Evolutionary conservation across 257 asterid genomes (phyloP), one percentile per base, ranked within the genome.

Genomic region (Solanum dulcamara): DNA sequence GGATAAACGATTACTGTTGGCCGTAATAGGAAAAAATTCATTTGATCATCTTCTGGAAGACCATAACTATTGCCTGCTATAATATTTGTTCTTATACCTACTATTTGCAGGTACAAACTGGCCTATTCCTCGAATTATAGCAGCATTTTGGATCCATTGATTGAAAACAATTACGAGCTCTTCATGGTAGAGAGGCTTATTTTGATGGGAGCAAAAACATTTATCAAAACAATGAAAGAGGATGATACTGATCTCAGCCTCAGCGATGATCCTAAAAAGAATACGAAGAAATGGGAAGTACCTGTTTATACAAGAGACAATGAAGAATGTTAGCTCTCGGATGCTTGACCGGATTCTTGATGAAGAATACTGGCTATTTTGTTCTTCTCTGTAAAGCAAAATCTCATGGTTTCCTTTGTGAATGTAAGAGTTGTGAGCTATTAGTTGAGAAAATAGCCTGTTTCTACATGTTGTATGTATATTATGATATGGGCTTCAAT

Each of bases 231-330:
- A 5, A 93, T 77, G 89, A 95, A 92, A 87, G 98, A 92, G 89
- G 92, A 88, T 0, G 96, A 91, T 51, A 83, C 86, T 1, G 98
- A 92, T 90, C 94, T 92, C 85, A 92, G 97, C 92, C 98, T 95
- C 38, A 94, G 98, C 3, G 98, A 97, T 71, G 98, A 97, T 89
- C 96, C 98, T 40, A 95, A 95, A 87, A 97, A 97, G 96, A 95
- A 95, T 87, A 91, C 91, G 53, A 97, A 95, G 89, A 80, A 60
- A 51, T 97, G 98, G 98, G 92, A 95, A 64, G 87, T 91, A 71
- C 98, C 98, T 44, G 94, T 96, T 87, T 89, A 91, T 86, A 87
- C 97, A 33, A 89, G 87, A 87, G 97, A 95, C 28, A 67, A 86
- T 14, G 88, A 87, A 14, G 91, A 91, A 66, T 95, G 98, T 90